Conservation (phyloP, 345 rosid genomes). For the Bruguiera sexangula region DNA sequence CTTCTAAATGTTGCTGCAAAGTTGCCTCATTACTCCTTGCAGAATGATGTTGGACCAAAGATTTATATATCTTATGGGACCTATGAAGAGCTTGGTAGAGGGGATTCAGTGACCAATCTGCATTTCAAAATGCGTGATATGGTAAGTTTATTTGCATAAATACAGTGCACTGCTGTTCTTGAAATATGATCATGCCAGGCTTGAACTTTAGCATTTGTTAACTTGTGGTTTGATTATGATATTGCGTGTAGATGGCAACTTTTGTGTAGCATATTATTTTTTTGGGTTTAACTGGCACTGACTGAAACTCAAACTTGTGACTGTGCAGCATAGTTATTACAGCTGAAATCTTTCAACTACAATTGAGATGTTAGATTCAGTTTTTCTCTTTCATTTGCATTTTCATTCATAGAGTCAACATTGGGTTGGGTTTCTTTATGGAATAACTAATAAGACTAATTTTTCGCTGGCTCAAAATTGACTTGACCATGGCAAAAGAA, state of each 20-base stretch:
- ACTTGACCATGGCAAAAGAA: slow-evolving; percentile 8
- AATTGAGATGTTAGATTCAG: not conserved
- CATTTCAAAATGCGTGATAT: slow-evolving; percentile 76
- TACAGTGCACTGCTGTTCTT: not conserved
- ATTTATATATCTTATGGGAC: slow-evolving; percentile 74
- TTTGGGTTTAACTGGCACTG: too few species aligned
- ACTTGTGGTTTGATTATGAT: not conserved
- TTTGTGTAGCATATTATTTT: not conserved
- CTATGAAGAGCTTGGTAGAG: slow-evolving; percentile 48
- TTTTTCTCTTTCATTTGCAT: not conserved
- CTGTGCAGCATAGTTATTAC: not conserved
- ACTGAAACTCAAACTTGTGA: too few species aligned
- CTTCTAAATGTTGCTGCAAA: slow-evolving; percentile 93
- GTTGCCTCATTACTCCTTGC: slow-evolving; percentile 91
- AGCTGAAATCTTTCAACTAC: not conserved
- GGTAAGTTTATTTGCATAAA: slow-evolving; percentile 33
- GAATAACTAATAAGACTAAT: not conserved
- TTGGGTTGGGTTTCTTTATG: not conserved
- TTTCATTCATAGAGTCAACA: not conserved
- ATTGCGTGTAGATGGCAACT: not conserved
- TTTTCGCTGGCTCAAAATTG: not conserved
- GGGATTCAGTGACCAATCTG: slow-evolving; percentile 64
- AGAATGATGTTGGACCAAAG: slow-evolving; percentile 93
- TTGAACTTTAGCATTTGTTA: not conserved
- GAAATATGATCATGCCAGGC: not conserved